phyloP scores from a whole-genome alignment of 345 rosid genomes.

The Erodium maritimum region DNA sequence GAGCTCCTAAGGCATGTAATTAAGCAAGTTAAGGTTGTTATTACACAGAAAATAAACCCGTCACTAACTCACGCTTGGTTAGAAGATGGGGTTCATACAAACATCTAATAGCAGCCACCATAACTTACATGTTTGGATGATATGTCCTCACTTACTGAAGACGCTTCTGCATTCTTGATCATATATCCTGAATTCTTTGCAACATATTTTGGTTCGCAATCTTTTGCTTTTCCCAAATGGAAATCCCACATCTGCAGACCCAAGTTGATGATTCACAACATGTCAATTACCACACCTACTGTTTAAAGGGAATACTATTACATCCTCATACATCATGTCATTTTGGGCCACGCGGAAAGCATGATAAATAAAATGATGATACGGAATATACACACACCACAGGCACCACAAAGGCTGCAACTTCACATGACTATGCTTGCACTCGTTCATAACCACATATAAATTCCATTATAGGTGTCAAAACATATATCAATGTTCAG shows the following conservation, averaged over 20 bases:
- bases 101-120: not conserved
- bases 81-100: not conserved
- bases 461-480: too few species aligned
- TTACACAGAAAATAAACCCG: not conserved
- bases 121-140: constrained; percentile 24
- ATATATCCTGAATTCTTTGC: constrained; percentile 27
- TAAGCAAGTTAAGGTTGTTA: not conserved
- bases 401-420: too few species aligned
- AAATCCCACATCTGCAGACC: constrained; percentile 84
- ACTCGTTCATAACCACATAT: too few species aligned
- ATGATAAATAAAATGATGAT: too few species aligned
- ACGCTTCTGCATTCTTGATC: constrained; percentile 40
- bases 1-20: not conserved
- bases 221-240: constrained; percentile 46
- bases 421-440: too few species aligned
- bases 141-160: constrained; percentile 24
- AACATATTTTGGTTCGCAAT: constrained; percentile 33
- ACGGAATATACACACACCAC: too few species aligned
- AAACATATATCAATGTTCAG: too few species aligned
- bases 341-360: too few species aligned
- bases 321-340: not conserved
- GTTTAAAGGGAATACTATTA: not conserved
- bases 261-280: not conserved
- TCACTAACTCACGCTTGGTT: not conserved
- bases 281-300: not conserved